Evolutionary conservation across 1,284 basidiomycete genomes (phyloP).

Genomic region (Agaricales sp.): DNA sequence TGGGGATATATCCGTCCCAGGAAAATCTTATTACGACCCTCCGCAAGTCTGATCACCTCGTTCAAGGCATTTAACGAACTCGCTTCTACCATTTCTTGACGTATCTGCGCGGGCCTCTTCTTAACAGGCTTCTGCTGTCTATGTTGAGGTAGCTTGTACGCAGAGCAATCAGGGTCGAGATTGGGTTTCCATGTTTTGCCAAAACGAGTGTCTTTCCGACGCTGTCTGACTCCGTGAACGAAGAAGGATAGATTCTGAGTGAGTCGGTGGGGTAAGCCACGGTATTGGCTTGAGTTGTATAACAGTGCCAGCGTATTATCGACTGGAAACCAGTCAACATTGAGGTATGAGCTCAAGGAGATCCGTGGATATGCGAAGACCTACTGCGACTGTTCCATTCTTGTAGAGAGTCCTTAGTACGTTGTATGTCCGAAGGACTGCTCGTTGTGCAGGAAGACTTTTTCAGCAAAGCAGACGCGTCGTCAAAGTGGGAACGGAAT

Average conservation of each 20-base stretch:
- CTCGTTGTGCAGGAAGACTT: too few relatives aligned
- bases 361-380: not conserved
- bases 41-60: conserved; percentile 21
- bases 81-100: not conserved
- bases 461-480: conserved; percentile 33
- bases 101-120: not conserved
- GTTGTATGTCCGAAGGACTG: too few relatives aligned
- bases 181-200: conserved; percentile 34
- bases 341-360: not conserved
- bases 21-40: conserved; percentile 18
- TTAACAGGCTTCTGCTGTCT: not conserved
- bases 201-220: conserved; percentile 17
- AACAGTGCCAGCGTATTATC: conserved; percentile 47
- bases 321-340: conserved; percentile 23
- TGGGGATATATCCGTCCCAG: conserved; percentile 16
- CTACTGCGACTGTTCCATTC: conserved; percentile 1
- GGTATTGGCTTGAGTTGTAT: conserved; percentile 41
- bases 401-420: not conserved
- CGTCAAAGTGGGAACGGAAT: conserved; percentile 47
- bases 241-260: conserved; percentile 41
- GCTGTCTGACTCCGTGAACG: conserved; percentile 20
- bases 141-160: conserved; percentile 13
- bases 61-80: conserved; percentile 15
- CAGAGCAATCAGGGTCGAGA: conserved; percentile 15
- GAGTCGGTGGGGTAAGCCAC: conserved; percentile 49